Percentiles rank a stretch among this genome's conserved stretches.
Evolutionary conservation across 2,329 filamentous ascomycete species (phyloP).

Genomic region (Sarocladium kiliense): DNA sequence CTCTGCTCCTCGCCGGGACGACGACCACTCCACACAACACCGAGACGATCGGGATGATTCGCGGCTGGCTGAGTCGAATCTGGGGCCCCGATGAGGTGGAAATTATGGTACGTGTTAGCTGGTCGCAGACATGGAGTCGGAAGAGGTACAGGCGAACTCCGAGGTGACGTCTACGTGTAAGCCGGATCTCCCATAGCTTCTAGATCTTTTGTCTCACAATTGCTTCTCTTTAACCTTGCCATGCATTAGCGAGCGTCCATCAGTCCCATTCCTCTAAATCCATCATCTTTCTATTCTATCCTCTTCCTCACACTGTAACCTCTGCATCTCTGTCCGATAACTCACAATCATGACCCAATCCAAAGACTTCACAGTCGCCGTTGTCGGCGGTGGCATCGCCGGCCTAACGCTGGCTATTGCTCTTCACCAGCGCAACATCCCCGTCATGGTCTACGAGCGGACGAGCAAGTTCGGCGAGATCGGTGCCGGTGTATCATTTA

Average conservation of each 20-base stretch:
- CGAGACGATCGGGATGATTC: background rate
- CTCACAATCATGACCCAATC: background rate
- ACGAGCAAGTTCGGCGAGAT: conserved; percentile 36
- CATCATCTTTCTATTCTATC: background rate
- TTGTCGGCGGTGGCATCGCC: conserved; percentile 47
- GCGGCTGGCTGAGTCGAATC: background rate
- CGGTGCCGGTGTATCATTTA: conserved; percentile 47
- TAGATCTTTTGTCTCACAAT: too few species aligned
- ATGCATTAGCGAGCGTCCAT: too few species aligned
- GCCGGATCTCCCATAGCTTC: too few species aligned
- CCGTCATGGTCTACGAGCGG: conserved; percentile 42
- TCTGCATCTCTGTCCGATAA: background rate
- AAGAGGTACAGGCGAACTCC: background rate
- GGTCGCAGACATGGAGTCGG: background rate
- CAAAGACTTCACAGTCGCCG: conserved; percentile 28
- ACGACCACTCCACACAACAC: conserved; percentile 6
- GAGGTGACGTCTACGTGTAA: too few species aligned
- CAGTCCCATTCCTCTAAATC: background rate
- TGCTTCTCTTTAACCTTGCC: too few species aligned
- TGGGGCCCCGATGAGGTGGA: background rate
- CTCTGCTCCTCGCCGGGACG: too few species aligned
- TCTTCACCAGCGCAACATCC: conserved; percentile 35
- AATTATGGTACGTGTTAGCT: background rate
- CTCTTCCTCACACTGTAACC: background rate
- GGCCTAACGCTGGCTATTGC: conserved; percentile 43